A percentile compares a stretch with the other conserved stretches of the same genome.
phyloP scores from a whole-genome alignment of 495 filamentous ascomycete species.

The Daldinia childiae region DNA sequence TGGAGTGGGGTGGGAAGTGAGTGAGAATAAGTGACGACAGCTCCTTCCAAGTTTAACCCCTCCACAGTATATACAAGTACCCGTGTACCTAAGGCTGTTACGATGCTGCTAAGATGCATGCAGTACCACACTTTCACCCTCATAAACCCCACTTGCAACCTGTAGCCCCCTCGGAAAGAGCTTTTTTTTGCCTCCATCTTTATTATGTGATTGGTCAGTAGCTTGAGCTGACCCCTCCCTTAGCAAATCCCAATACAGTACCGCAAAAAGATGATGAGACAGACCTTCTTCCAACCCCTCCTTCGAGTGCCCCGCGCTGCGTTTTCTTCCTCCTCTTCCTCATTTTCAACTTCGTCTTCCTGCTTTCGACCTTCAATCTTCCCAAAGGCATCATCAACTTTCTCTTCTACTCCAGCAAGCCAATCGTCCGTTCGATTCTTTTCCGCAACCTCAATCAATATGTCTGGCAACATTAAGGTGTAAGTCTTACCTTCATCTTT shows the following conservation, averaged over 20 bases:
- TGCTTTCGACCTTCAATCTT: constrained; percentile 35
- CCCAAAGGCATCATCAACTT: constrained; percentile 32
- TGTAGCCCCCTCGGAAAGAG: constrained; percentile 26
- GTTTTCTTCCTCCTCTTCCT: constrained; percentile 44
- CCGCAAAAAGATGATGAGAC: constrained; percentile 44
- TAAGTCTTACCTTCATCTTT: constrained; percentile 13
- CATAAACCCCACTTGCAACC: constrained; percentile 30
- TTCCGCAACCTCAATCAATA: constrained; percentile 69
- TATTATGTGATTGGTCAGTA: constrained; percentile 23
- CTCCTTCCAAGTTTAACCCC: constrained; percentile 12
- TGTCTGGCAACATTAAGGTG: constrained; percentile 65
- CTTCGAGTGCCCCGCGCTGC: constrained; percentile 43
- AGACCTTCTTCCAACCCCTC: constrained; percentile 42
- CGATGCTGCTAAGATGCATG: not conserved
- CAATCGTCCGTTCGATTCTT: constrained; percentile 59
- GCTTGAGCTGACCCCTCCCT: constrained; percentile 44
- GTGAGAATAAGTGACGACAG: constrained; percentile 10
- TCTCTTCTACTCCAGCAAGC: constrained; percentile 27
- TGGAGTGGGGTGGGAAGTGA: not conserved
- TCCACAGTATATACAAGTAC: constrained; percentile 7
- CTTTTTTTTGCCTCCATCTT: constrained; percentile 24
- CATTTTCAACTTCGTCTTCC: constrained; percentile 30
- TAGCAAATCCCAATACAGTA: constrained; percentile 22
- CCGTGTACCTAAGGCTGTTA: not conserved
- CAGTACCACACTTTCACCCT: not conserved